Conservation (phyloP, 1,284 basidiomycete species). For the Papiliotrema laurentii region DNA sequence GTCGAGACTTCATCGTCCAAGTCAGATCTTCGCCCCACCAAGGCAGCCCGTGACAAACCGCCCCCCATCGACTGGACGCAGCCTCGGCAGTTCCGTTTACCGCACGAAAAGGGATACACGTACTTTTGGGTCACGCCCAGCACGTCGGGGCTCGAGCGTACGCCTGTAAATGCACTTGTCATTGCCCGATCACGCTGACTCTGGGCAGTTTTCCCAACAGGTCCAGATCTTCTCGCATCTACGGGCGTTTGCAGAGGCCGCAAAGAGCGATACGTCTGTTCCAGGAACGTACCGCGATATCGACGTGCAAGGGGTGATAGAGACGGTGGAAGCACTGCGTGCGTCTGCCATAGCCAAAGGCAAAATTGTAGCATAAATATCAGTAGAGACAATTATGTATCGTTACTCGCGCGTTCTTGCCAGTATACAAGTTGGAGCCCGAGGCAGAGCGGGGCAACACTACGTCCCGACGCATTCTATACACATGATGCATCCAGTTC, state of each 20-base stretch:
- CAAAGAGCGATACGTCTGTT: conserved; percentile 8
- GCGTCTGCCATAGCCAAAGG: conserved; percentile 7
- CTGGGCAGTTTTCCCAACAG: conserved; percentile 28
- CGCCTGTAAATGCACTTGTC: conserved; percentile 24
- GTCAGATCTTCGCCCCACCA: not conserved
- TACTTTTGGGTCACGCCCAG: conserved; percentile 48
- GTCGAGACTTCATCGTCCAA: not conserved
- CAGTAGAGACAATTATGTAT: too few species aligned
- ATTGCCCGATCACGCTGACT: not conserved
- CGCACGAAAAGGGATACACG: conserved; percentile 17
- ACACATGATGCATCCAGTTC: too few species aligned
- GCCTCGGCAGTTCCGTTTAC: conserved; percentile 26
- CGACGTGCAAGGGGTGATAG: conserved; percentile 15
- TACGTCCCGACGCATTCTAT: too few species aligned
- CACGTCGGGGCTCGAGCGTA: conserved; percentile 46
- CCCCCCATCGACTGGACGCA: conserved; percentile 25
- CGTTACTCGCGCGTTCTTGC: too few species aligned
- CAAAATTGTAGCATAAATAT: not conserved
- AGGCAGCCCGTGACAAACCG: not conserved
- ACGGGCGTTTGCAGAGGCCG: conserved; percentile 9
- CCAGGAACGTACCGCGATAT: conserved; percentile 15
- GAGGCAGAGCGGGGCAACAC: too few species aligned
- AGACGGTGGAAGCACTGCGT: conserved; percentile 19
- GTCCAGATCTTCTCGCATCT: conserved; percentile 27
- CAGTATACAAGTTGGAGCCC: too few species aligned